Base-by-base conservation (phyloP, 2,329 filamentous ascomycete genomes). In the Diaporthe vexans region DNA sequence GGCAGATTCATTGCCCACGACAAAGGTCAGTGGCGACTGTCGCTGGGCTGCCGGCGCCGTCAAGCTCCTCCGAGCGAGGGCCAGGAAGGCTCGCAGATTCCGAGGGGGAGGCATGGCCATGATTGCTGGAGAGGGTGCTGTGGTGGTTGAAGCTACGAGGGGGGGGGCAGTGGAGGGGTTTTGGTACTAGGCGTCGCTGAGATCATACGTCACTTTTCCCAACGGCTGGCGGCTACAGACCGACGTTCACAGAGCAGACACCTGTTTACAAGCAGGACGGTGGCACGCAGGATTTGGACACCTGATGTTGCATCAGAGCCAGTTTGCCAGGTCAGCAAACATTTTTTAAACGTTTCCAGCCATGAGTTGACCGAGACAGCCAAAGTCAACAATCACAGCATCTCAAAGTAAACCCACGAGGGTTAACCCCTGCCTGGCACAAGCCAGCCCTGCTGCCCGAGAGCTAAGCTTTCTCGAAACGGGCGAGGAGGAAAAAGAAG, bases 1-100 rank as follows among this genome's bases (percentile, higher is more conserved):
- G 73, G 91, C 91, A 29, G 91, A 91, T 81, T 93, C 91, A 77
- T 93, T 93, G 56, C 91, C 91, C 11, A 93, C 86, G 5, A 93
- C 90, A 78, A 93, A 88, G 3, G 88, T 90, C 71, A 93, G 78
- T 2, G 89, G 89, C 5, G 79, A 81, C 0, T 83, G 78, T 19
- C 87, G 83, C 76, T 88, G 85, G 6, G 84, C 78, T 1, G 85
- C 81, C 2, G 88, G 84, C 6, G 84, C 81, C 2, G 83, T 78
- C 35, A 92, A 80, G 2, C 87, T 85, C 15, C 82, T 82, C 71
- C 85, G 86, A 26, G 90, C 90, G 0, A 83, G 82, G 6, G 85
- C 82, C 7, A 92, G 83, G 77, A 92, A 92, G 24, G 84, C 81
- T 46, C 83, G 80, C 48, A 92, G 81, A 8, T 79, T 61, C 68